Evolutionary conservation across 108 stramenopile genomes (phyloP).

Genomic region (Nitzschia sp.): DNA sequence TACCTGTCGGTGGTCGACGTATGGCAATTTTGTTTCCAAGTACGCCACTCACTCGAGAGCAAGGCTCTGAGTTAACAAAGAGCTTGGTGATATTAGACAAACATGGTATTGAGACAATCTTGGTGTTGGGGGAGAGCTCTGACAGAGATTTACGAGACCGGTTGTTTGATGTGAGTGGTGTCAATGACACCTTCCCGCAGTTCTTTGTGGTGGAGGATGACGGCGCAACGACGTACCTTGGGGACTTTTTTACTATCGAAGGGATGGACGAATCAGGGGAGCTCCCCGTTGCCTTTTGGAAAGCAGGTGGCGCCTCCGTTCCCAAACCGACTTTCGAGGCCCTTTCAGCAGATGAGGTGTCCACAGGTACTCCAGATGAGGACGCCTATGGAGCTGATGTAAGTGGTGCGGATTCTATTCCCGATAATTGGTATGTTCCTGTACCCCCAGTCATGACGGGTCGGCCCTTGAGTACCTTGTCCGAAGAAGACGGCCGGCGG

Average conservation of each 20-base stretch:
- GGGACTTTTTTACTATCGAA: conserved; percentile 13
- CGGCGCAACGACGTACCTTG: conserved; percentile 31
- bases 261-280: conserved; percentile 11
- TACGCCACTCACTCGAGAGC: background rate
- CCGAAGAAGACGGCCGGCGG: background rate
- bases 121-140: conserved; percentile 60
- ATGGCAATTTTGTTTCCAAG: conserved; percentile 5
- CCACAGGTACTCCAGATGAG: background rate
- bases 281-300: background rate
- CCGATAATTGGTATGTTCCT: background rate
- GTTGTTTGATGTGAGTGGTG: conserved; percentile 63
- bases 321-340: no score
- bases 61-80: background rate
- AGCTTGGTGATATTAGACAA: background rate
- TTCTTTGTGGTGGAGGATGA: conserved; percentile 61
- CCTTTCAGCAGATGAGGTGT: no score
- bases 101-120: conserved; percentile 9
- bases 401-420: background rate
- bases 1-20: background rate
- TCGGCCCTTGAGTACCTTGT: no score
- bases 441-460: background rate
- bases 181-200: conserved; percentile 64
- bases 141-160: conserved; percentile 42
- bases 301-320: no score
- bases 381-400: background rate